Conservation (phyloP, 1,139 yeast genomes). For the Magnusiomyces ingens region DNA sequence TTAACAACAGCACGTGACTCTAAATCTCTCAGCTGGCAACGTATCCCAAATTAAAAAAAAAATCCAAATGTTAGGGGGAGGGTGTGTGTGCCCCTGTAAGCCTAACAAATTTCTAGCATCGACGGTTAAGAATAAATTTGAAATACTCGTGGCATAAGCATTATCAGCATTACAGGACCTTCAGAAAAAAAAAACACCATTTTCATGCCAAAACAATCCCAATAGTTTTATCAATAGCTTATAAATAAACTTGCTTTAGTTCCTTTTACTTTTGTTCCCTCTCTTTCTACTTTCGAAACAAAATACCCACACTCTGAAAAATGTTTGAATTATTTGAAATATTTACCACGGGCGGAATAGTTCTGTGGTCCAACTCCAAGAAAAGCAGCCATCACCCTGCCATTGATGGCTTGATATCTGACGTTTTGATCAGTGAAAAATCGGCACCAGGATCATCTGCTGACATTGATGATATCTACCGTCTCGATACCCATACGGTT, state of each 20-base stretch:
- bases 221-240: background rate
- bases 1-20: no score
- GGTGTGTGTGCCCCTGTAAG: no score
- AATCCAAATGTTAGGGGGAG: no score
- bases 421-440: slow-evolving; percentile 33
- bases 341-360: slow-evolving; percentile 53
- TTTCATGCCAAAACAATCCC: no score
- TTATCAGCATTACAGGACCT: no score
- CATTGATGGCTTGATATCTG: slow-evolving; percentile 43
- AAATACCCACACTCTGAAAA: background rate
- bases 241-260: background rate
- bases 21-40: no score
- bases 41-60: no score
- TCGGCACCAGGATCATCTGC: slow-evolving; percentile 7
- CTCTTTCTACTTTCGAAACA: background rate
- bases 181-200: no score
- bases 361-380: slow-evolving; percentile 43
- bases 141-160: no score
- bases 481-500: slow-evolving; percentile 34
- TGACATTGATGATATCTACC: slow-evolving; percentile 18
- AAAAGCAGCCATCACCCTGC: slow-evolving; percentile 35
- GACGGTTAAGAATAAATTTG: no score
- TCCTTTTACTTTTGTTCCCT: background rate
- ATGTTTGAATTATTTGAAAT: slow-evolving; percentile 54
- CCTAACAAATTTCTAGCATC: no score